Evolutionary conservation across 129 eudicot genomes (phyloP).

Genomic region (Flaveria linearis): DNA sequence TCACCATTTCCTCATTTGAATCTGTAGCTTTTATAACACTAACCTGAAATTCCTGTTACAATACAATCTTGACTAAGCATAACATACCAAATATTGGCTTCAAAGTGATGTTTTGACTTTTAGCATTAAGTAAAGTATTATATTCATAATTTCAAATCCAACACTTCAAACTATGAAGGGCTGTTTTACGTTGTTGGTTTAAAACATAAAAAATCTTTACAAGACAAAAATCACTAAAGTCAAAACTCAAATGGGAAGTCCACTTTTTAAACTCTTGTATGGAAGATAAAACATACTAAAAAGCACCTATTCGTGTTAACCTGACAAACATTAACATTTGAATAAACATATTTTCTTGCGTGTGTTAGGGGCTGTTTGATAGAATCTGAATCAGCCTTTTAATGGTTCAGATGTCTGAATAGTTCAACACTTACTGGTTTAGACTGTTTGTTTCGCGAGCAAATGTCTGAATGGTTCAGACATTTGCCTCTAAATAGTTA

Average conservation of each 20-base stretch:
- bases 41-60: slow-evolving; percentile 65
- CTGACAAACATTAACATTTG: too few relatives aligned
- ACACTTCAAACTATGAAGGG: slow-evolving; percentile 35
- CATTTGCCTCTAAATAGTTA: too few relatives aligned
- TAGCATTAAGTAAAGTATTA: not conserved
- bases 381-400: too few relatives aligned
- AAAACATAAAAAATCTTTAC: slow-evolving; percentile 29
- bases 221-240: slow-evolving; percentile 31
- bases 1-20: slow-evolving; percentile 58
- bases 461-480: too few relatives aligned
- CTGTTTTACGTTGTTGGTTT: slow-evolving; percentile 22
- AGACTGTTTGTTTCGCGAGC: too few relatives aligned
- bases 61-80: slow-evolving; percentile 9
- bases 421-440: too few relatives aligned
- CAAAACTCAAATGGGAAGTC: slow-evolving; percentile 12
- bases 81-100: slow-evolving; percentile 16
- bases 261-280: slow-evolving; percentile 10
- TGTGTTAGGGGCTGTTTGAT: too few relatives aligned
- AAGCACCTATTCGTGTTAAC: too few relatives aligned
- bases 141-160: slow-evolving; percentile 21
- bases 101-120: slow-evolving; percentile 23
- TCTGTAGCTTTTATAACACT: slow-evolving; percentile 54
- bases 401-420: too few relatives aligned
- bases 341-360: too few relatives aligned
- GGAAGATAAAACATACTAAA: not conserved